Evolutionary conservation across 2,329 filamentous ascomycete genomes (phyloP), one percentile per base, ranked within the genome.

Genomic region (Furcasterigmium furcatum): DNA sequence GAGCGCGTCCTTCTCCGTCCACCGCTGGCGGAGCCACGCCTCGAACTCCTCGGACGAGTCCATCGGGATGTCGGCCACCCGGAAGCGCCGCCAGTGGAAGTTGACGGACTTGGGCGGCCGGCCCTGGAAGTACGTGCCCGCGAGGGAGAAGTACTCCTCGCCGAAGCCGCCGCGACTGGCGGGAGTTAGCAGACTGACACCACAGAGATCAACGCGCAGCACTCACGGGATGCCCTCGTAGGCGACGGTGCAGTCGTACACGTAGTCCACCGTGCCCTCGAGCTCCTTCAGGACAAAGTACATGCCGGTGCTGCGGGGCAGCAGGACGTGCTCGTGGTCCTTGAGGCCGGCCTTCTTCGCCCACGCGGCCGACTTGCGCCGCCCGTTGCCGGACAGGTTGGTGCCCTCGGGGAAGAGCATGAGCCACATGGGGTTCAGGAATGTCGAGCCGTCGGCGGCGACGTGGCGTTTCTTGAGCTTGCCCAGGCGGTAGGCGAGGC

Each of bases 221-320:
- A 85, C 89, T 76, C 79, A 92, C 85, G 88, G 88, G 36, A 96
- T 81, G 13, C 94, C 92, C 66, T 96, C 92, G 60, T 99, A 99
- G 5, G 90, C 91, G 46, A 99, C 85, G 0, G 94, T 97, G 65
- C 91, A 96, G 66, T 95, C 90, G 57, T 95, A 95, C 1, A 95
- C 73, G 68, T 88, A 95, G 10, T 94, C 87, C 0, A 91, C 82
- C 0, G 84, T 85, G 9, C 77, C 80, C 55, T 81, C 80, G 13
- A 95, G 71, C 63, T 95, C 84, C 50, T 84, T 84, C 36, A 95
- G 67, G 55, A 87, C 91, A 59, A 91, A 95, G 53, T 80, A 86
- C 51, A 87, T 79, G 41, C 90, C 90, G 0, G 88, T 94, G 62
- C 87, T 91, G 43, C 90, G 77, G 2, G 90, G 90, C 3, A 95